Evolutionary conservation across 2,329 filamentous ascomycete species (phyloP).

Genomic region (Fusarium euwallaceae): DNA sequence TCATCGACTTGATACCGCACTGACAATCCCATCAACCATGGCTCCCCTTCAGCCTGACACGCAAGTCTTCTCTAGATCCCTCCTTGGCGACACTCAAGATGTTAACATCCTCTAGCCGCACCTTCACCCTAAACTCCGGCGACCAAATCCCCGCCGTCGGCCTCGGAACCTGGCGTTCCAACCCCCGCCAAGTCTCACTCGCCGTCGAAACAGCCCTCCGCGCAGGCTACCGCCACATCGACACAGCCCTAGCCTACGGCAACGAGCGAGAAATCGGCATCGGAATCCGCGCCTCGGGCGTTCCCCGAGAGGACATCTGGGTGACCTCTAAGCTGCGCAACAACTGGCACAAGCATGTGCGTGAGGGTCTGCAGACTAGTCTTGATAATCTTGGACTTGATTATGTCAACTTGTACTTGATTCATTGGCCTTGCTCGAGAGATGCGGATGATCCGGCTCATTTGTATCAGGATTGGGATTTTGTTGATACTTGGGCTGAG

Average conservation of each 20-base stretch:
- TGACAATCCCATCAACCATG: conserved; percentile 12
- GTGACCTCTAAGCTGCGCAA: conserved; percentile 88
- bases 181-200: conserved; percentile 74
- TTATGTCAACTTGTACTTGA: conserved; percentile 79
- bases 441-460: conserved; percentile 74
- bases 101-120: conserved; percentile 44
- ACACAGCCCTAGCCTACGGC: conserved; percentile 82
- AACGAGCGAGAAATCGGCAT: conserved; percentile 79
- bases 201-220: conserved; percentile 79
- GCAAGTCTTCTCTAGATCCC: background rate
- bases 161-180: conserved; percentile 84
- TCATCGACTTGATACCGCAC: background rate
- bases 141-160: conserved; percentile 83
- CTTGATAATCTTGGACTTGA: conserved; percentile 72
- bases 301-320: conserved; percentile 76
- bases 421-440: conserved; percentile 78
- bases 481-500: conserved; percentile 82
- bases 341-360: conserved; percentile 79
- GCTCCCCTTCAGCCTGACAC: conserved; percentile 19
- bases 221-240: conserved; percentile 80
- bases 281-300: conserved; percentile 73
- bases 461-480: conserved; percentile 83
- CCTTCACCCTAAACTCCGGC: conserved; percentile 80
- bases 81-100: background rate
- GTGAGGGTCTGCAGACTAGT: conserved; percentile 71